Percentiles rank a stretch among this genome's conserved stretches.
Conservation (phyloP, 257 asterid genomes). For the Lithospermum erythrorhizon region DNA sequence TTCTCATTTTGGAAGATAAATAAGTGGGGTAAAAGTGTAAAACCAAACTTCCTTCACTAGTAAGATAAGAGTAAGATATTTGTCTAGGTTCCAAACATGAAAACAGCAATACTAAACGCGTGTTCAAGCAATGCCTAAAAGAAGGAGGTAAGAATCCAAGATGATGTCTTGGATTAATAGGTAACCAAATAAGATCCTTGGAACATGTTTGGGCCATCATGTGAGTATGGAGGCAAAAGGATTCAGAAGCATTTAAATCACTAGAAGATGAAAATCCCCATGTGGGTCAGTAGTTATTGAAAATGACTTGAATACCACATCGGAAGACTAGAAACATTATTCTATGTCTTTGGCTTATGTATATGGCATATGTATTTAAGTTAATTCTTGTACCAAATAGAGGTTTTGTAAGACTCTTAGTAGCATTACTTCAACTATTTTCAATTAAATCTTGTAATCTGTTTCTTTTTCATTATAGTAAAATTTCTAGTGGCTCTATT, state of each 20-base stretch:
- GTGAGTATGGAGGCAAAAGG: neutral
- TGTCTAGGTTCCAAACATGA: neutral
- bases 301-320: too few species aligned
- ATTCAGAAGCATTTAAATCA: neutral
- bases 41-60: neutral
- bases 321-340: too few species aligned
- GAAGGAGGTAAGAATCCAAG: neutral
- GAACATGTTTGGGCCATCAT: neutral
- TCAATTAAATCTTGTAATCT: too few species aligned
- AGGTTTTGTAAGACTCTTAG: too few species aligned
- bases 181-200: neutral
- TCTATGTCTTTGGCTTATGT: too few species aligned
- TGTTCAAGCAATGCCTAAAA: neutral
- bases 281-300: too few species aligned
- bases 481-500: too few species aligned
- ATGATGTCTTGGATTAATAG: neutral
- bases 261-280: neutral
- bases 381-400: too few species aligned
- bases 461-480: too few species aligned
- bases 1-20: conserved; percentile 3
- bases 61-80: neutral
- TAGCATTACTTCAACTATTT: too few species aligned
- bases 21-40: conserved; percentile 1
- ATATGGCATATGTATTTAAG: too few species aligned
- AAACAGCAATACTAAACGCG: too few species aligned